These are phyloP conservation scores for Patellifolia procumbens DNA, from an alignment of 179 eudicot genomes.

Conservation along the genomic window DNA sequence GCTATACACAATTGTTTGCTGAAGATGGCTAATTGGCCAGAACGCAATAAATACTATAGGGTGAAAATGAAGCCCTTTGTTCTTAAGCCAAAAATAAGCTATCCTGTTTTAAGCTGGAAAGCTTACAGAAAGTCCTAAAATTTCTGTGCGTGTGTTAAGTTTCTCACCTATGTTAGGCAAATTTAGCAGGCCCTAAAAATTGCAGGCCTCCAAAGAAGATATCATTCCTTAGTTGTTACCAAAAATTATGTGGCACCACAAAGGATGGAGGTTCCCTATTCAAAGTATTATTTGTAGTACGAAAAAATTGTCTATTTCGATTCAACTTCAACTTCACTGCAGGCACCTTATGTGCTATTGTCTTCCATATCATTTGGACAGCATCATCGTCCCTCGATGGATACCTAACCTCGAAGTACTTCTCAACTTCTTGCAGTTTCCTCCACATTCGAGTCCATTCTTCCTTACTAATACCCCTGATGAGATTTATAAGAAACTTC, in stretches of 20 bases:
- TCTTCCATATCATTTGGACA: slow-evolving; percentile 84
- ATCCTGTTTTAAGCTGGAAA: neutral
- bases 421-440: slow-evolving; percentile 64
- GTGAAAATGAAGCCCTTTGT: neutral
- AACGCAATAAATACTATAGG: neutral
- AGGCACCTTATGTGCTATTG: slow-evolving; percentile 66
- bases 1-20: neutral
- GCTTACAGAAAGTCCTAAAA: slow-evolving; percentile 10
- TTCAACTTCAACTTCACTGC: slow-evolving; percentile 51
- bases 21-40: neutral
- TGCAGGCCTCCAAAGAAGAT: slow-evolving; percentile 17
- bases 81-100: slow-evolving; percentile 3
- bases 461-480: slow-evolving; percentile 58
- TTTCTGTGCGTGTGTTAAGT: slow-evolving; percentile 1
- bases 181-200: neutral
- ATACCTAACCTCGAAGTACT: slow-evolving; percentile 58
- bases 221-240: slow-evolving; percentile 33
- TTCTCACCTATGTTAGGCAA: slow-evolving; percentile 18
- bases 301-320: slow-evolving; percentile 47
- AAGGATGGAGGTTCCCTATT: slow-evolving; percentile 26
- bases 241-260: slow-evolving; percentile 38
- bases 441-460: slow-evolving; percentile 90
- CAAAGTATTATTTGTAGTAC: slow-evolving; percentile 1
- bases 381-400: slow-evolving; percentile 79
- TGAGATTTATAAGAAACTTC: slow-evolving; percentile 58